Evolutionary conservation across 1,139 yeast species (phyloP).

Genomic region (Yamadazyma diddensiae): DNA sequence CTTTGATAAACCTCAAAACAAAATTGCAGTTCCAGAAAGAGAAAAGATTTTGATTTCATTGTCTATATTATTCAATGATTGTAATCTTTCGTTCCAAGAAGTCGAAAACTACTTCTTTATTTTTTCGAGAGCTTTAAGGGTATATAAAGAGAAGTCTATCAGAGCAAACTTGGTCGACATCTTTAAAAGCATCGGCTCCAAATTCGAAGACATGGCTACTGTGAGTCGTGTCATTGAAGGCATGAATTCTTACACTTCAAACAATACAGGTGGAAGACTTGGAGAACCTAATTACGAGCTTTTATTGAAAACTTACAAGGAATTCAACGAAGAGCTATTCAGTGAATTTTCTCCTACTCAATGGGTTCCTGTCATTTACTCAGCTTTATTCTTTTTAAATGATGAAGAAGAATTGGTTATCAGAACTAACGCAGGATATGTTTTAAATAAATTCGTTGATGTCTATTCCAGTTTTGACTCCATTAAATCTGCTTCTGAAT

Average conservation of each 20-base stretch:
- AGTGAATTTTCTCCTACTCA: slow-evolving; percentile 45
- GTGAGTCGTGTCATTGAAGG: slow-evolving; percentile 56
- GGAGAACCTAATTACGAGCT: slow-evolving; percentile 79
- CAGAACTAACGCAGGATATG: slow-evolving; percentile 72
- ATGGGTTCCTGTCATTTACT: slow-evolving; percentile 79
- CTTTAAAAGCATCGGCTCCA: slow-evolving; percentile 57
- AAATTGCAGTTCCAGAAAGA: slow-evolving; percentile 53
- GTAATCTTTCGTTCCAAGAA: slow-evolving; percentile 52
- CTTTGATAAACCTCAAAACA: slow-evolving; percentile 58
- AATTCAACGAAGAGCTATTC: slow-evolving; percentile 58
- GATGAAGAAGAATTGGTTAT: slow-evolving; percentile 81
- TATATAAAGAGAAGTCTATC: slow-evolving; percentile 56
- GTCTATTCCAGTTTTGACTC: slow-evolving; percentile 36
- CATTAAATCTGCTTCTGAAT: slow-evolving; percentile 32
- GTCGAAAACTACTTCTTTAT: slow-evolving; percentile 53
- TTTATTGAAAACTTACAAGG: slow-evolving; percentile 65
- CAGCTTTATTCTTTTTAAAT: slow-evolving; percentile 66
- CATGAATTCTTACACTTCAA: slow-evolving; percentile 65
- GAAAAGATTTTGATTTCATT: slow-evolving; percentile 59
- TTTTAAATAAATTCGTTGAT: slow-evolving; percentile 67
- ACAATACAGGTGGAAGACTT: slow-evolving; percentile 64
- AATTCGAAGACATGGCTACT: slow-evolving; percentile 40
- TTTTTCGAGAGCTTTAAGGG: slow-evolving; percentile 58
- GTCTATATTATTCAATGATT: slow-evolving; percentile 49
- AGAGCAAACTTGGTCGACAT: slow-evolving; percentile 61